These are phyloP conservation scores for Xerophyta viscosa DNA, from an alignment of 106 monocot genomes.

Conservation along the genomic window DNA sequence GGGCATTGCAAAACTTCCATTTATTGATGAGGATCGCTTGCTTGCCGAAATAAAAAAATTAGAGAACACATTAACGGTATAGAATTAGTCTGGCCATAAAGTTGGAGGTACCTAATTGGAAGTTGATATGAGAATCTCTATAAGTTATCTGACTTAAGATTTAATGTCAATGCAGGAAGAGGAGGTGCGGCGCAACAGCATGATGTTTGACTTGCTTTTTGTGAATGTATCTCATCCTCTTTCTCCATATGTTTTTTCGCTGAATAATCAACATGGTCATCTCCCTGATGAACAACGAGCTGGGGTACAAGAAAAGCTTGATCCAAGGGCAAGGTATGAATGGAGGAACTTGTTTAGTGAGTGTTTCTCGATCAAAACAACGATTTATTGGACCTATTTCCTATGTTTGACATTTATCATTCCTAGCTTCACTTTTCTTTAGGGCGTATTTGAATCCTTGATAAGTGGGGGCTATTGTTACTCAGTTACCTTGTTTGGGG, in stretches of 20 bases:
- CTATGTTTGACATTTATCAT: too few relatives aligned
- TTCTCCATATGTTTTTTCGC: slow-evolving; percentile 90
- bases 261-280: slow-evolving; percentile 56
- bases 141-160: not conserved
- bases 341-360: not conserved
- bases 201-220: slow-evolving; percentile 91
- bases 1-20: slow-evolving; percentile 59
- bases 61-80: slow-evolving; percentile 80
- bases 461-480: too few relatives aligned
- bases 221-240: slow-evolving; percentile 77
- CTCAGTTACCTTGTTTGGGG: too few relatives aligned
- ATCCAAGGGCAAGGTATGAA: slow-evolving; percentile 66
- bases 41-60: slow-evolving; percentile 71
- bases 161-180: slow-evolving; percentile 60
- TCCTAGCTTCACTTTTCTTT: too few relatives aligned
- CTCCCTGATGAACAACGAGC: slow-evolving; percentile 46
- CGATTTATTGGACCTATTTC: too few relatives aligned
- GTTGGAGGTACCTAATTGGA: not conserved
- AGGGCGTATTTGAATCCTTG: too few relatives aligned
- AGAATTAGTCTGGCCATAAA: not conserved
- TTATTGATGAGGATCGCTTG: slow-evolving; percentile 75
- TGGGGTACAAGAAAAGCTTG: slow-evolving; percentile 75
- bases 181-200: slow-evolving; percentile 77
- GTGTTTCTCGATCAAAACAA: too few relatives aligned
- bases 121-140: not conserved